Base-by-base conservation (phyloP, 345 rosid genomes). In the Diplotaxis tenuifolia region DNA sequence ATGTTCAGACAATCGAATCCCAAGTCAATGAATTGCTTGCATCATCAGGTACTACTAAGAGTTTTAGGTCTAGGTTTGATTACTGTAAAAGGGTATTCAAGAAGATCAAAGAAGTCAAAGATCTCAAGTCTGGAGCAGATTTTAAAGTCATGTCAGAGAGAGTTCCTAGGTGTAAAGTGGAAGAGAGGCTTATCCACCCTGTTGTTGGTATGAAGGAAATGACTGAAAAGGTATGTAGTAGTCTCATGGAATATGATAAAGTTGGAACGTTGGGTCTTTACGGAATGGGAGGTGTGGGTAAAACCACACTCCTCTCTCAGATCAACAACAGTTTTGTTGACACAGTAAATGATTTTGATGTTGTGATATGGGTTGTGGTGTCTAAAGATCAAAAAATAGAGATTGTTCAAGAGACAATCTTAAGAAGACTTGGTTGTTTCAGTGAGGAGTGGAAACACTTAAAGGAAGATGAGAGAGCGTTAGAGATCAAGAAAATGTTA, bases 141-240 rank as follows among this genome's bases (percentile, higher is more conserved):
- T 18, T 50, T 9, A 50, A 9, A 18, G 55, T 50, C 55, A 50
- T 18, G 55, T 5, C 55, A 4, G 55, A 50, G 55, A 16, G 55
- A 50, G 10, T 18, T 18, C 55, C 55, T 50, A 50, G 54, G 7
- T 49, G 21, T 49, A 49, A 49, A 49, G 54, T 16, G 1, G 54
- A 49, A 49, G 54, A 49, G 54, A 49, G 54, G 54, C 54, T 49
- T 49, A 49, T 49, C 54, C 9, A 49, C 54, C 54, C 54, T 49
- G 54, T 49, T 3, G 20, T 49, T 49, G 54, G 54, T 16, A 49
- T 16, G 54, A 49, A 18, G 6, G 20, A 20, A 15, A 15, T 49
- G 54, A 3, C 54, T 16, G 54, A 49, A 16, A 49, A 49, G 54
- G 54, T 49, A 49, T 7, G 20, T 16, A 49, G 54, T 21, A 16